Conservation (phyloP, 805 yeast genomes). For the Barnettozyma sucrosica region DNA sequence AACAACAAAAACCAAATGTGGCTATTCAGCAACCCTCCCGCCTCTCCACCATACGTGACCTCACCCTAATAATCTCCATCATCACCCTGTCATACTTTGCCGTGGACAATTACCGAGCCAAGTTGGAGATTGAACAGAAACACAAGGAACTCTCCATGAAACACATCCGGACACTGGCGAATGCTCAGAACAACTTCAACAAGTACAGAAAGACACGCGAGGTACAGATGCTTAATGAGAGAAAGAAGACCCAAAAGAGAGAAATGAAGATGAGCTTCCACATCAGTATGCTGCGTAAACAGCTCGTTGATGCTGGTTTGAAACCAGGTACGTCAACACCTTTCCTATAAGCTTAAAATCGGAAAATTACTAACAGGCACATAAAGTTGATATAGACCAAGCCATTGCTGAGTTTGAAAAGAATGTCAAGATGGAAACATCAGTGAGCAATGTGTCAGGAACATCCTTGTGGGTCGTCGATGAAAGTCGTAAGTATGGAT, state of each 20-base stretch:
- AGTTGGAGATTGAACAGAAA: constrained; percentile 32
- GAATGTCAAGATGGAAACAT: constrained; percentile 51
- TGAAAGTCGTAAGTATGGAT: constrained; percentile 27
- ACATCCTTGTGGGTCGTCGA: constrained; percentile 57
- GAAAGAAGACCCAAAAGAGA: constrained; percentile 40
- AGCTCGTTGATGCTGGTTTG: constrained; percentile 48
- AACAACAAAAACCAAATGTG: not conserved
- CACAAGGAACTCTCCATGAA: constrained; percentile 28
- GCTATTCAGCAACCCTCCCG: constrained; percentile 5
- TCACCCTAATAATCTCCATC: constrained; percentile 38
- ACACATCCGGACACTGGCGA: constrained; percentile 29
- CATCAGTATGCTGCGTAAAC: constrained; percentile 58
- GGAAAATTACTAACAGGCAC: constrained; percentile 9
- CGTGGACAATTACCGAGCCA: constrained; percentile 41
- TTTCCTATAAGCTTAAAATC: too few relatives aligned
- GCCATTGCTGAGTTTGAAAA: constrained; percentile 52
- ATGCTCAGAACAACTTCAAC: constrained; percentile 42
- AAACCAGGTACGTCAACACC: constrained; percentile 37
- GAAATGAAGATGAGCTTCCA: constrained; percentile 62
- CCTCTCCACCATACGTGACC: constrained; percentile 29
- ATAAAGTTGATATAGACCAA: constrained; percentile 39
- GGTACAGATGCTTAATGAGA: constrained; percentile 44
- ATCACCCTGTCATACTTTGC: constrained; percentile 43
- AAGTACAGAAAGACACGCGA: constrained; percentile 48
- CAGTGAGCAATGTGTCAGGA: constrained; percentile 50